Base-by-base conservation (phyloP, 805 yeast species). In the Lipomyces sp. region DNA sequence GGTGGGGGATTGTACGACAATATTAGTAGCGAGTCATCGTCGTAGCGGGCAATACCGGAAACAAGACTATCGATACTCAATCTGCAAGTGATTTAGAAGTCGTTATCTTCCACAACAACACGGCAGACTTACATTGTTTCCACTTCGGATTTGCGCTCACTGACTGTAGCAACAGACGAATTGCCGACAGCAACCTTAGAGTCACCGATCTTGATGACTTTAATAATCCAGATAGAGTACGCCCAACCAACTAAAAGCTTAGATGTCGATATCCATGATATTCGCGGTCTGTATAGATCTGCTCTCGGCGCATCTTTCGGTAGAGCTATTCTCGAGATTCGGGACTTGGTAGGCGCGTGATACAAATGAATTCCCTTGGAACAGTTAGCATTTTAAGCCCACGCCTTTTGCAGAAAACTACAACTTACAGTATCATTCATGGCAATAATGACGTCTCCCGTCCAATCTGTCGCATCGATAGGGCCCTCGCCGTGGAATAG, bases 211-310 rank as follows among this genome's bases (percentile, higher is more conserved):
- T 64, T 60, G 37, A 64, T 64, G 8, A 69, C 72, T 42, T 86
- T 81, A 48, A 92, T 77, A 29, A 83, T 79, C 96, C 97, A 93
- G 2, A 94, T 80, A 69, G 87, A 84, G 67, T 86, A 83, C 2
- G 86, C 90, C 98, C 98, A 95, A 0, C 93, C 96, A 33, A 95
- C 82, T 0, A 90, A 77, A 10, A 92, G 79, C 67, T 90, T 77
- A 73, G 88, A 89, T 1, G 82, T 78, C 72, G 88, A 96, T 0
- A 88, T 86, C 62, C 83, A 82, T 64, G 85, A 86, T 2, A 90
- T 83, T 58, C 90, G 83, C 0, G 98, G 98, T 87, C 95, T 87
- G 72, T 89, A 91, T 48, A 93, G 77, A 70, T 92, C 97, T 2
- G 96, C 87, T 30, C 93, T 80, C 3, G 87, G 72, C 78, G 78